Evolutionary conservation across 306 rosid species (phyloP), one percentile per base, ranked within the genome.

Genomic region (Prunus davidiana): DNA sequence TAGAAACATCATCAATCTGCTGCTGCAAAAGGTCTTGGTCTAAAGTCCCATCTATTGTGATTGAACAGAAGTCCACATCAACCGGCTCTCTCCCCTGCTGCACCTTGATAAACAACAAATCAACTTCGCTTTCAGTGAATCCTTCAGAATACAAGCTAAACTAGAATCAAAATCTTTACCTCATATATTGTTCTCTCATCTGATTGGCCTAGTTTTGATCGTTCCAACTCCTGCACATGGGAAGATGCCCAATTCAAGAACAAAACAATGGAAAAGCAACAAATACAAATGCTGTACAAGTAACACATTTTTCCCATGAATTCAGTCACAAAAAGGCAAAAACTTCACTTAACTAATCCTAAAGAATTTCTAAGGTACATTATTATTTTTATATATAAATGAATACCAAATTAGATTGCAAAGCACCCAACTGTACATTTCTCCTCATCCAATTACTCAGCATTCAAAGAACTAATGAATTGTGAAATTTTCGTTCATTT

Each of bases 71-170:
- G 74, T 87, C 93, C 75, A 92, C 88, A 88, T 92, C 94, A 74
- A 89, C 88, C 25, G 91, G 98, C 88, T 86, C 98, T 83, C 98
- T 91, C 84, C 97, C 96, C 66, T 87, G 97, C 97, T 92, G 98
- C 89, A 96, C 96, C 97, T 92, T 88, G 96, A 88, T 70, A 86
- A 74, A 83, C 68, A 82, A 57, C 78, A 83, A 80, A 81, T 84
- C 79, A 78, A 83, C 82, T 86, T 84, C 85, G 78, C 80, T 73
- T 80, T 81, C 78, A 25, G 38, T 81, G 71, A 84, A 70, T 77
- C 81, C 76, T 16, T 55, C 34, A 76, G 47, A 81, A 72, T 27
- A 61, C 38, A 81, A 71, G 28, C 32, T 57, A 72, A 61, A 80
- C 79, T 14, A 65, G 32, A 34, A 81, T 55, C 79, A 54, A 72